Evolutionary conservation across 2,329 filamentous ascomycete species (phyloP), one percentile per base, ranked within the genome.

Genomic region (Epichloe uncinata): DNA sequence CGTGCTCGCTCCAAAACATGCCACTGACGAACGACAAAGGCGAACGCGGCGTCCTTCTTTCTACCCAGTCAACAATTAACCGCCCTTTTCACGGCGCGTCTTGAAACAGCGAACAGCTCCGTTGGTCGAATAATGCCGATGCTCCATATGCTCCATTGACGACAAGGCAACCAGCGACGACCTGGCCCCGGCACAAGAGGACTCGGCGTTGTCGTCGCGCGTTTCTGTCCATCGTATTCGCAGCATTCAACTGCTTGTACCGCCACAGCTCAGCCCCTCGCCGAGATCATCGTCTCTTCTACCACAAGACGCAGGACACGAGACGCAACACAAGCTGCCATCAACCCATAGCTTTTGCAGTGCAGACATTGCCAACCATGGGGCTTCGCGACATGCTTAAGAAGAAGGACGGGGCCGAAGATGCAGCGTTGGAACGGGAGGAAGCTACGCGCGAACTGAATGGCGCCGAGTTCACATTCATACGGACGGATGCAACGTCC

Each of bases 401-500:
- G 64, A 79, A 76, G 62, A 78, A 76, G 63, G 69, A 76, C 52
- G 66, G 66, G 54, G 58, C 72, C 47, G 66, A 68, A 15, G 61
- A 34, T 11, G 58, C 57, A 42, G 57, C 63, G 36, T 52, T 63
- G n/a, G 58, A 62, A 53, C 64, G 69, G 53, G 58, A 66, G 53
- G 64, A 66, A 53, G 65, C 68, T 18, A 59, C 67, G 48, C 57
- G 64, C 42, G 63, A 58, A 49, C 62, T 70, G 40, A 62, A 53
- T 51, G 63, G 73, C 1, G 82, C 84, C 51, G 81, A 86, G 57
- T 88, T 96, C 70, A 87, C 77, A 55, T 88, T 96, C 69, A 76
- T 93, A 61, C 84, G 89, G 54, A 84, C 87, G 56, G 91, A 95
- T 62, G 95, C 90, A 1, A 69, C 81, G 56, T 81, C 83, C 2